Evolutionary conservation across 202 grass and related monocot species (phyloP), one percentile per base, ranked within the genome.

Genomic region (Tripidium arundinaceum): DNA sequence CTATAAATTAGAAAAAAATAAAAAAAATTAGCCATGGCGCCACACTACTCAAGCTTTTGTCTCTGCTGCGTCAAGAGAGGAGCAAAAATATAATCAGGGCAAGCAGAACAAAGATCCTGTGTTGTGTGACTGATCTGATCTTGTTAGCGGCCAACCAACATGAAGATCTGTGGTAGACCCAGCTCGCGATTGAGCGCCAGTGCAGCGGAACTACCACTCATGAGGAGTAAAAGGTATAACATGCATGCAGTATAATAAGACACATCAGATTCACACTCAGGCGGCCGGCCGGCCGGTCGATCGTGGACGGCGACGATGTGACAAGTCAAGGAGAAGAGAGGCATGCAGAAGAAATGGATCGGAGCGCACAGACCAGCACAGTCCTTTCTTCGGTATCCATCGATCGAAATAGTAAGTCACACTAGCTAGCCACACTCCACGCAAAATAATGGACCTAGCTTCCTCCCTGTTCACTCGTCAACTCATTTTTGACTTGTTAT

Each of bases 401-500:
- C 25, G 4, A 2, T 57, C 33, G 12, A 52, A 74, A 74, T 34
- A 74, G 18, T 34, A 74, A 31, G 29, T 31, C 29, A 31, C 29
- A 31, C 29, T 31, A 31, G 29, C 29, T 31, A 31, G 29, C 29
- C 29, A 31, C 29, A 31, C 29, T 3, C 29, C 4, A 31, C 3
- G 29, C 29, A 31, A 3, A 31, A 31, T 9, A 15, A 18, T 33
- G 28, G 28, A 19, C 25, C 61, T 31, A 16, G 3, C 6, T 12
- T 10, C 18, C 11, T 1, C 37, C 25, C 74, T 77, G 58, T 63
- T 77, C 74, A 63, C 57, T 13, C 9, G 74, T 63, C 74, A 77
- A 77, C 74, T 45, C 39, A n/a, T 62, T 77, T 77, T 76, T 21
- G 50, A 55, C 19, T n/a, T 21, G 50, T 55, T 55, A 22, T n/a